phyloP scores from a whole-genome alignment of 768 basidiomycete species.

The Agrocybe pediades region DNA sequence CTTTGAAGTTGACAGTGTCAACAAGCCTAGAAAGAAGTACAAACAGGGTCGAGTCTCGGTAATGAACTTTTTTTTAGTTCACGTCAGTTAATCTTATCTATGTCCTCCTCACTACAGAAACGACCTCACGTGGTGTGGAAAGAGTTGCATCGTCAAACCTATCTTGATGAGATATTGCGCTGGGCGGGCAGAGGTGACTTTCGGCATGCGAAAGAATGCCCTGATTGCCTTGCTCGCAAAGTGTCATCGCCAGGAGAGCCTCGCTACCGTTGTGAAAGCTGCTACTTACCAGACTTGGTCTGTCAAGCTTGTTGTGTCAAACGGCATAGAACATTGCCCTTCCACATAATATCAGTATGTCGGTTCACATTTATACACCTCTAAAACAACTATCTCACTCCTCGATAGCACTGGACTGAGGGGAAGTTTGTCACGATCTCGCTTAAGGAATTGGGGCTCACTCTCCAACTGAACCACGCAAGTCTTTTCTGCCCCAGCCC shows the following conservation, averaged over 20 bases:
- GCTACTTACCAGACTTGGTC: constrained; percentile 1
- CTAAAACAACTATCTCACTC: background rate
- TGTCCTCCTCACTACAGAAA: background rate
- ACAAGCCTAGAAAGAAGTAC: background rate
- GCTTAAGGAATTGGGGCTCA: background rate
- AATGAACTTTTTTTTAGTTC: background rate
- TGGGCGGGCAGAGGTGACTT: constrained; percentile 11
- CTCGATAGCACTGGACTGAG: background rate
- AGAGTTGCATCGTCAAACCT: constrained; percentile 3
- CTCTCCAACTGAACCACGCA: background rate
- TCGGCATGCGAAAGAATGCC: background rate
- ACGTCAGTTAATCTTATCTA: background rate
- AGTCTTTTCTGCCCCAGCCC: background rate
- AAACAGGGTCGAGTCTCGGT: background rate
- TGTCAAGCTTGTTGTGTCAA: background rate
- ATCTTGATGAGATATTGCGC: constrained; percentile 9
- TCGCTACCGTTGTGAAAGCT: constrained; percentile 7
- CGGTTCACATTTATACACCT: background rate
- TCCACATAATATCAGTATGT: background rate
- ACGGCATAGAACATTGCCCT: background rate
- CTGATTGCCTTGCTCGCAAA: constrained; percentile 7
- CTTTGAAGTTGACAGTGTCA: background rate
- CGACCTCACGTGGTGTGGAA: constrained; percentile 12
- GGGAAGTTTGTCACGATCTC: background rate
- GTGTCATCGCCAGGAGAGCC: background rate